A percentile compares a stretch with the other conserved stretches of the same genome.
Conservation (phyloP, 306 rosid genomes). For the Betula pendula region DNA sequence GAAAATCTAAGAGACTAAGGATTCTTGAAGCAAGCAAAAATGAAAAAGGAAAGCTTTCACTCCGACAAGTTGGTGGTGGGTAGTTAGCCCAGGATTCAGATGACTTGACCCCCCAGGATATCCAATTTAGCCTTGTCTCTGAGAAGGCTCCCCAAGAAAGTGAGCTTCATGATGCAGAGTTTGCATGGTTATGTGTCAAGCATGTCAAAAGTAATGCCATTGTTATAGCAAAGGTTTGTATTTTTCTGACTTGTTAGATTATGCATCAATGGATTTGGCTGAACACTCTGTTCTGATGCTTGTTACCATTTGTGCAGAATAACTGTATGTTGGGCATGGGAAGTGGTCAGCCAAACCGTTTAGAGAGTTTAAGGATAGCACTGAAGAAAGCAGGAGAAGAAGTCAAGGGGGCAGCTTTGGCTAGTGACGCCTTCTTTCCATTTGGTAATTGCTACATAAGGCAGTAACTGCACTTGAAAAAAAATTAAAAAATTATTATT, state of each 20-base stretch:
- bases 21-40: constrained; percentile 78
- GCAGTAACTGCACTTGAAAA: not conserved
- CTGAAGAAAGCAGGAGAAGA: constrained; percentile 86
- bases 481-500: not conserved
- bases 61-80: constrained; percentile 94
- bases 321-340: constrained; percentile 97
- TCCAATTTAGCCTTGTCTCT: constrained; percentile 59
- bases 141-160: constrained; percentile 61
- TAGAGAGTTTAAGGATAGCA: constrained; percentile 85
- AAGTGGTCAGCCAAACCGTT: constrained; percentile 93
- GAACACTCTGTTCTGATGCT: constrained; percentile 18
- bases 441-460: constrained; percentile 57
- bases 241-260: not conserved
- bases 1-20: constrained; percentile 81
- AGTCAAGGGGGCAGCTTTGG: constrained; percentile 89
- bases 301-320: constrained; percentile 48
- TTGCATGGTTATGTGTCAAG: constrained; percentile 89
- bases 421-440: constrained; percentile 97
- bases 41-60: constrained; percentile 82
- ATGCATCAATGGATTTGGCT: constrained; percentile 1
- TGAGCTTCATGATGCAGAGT: constrained; percentile 69
- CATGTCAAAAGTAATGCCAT: constrained; percentile 96
- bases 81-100: constrained; percentile 94
- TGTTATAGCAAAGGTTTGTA: constrained; percentile 76
- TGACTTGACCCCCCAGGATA: constrained; percentile 69